Percentiles rank a stretch among this genome's conserved stretches.
phyloP scores from a whole-genome alignment of 2,329 filamentous ascomycete species.

The Cordyceps cateniannulata region DNA sequence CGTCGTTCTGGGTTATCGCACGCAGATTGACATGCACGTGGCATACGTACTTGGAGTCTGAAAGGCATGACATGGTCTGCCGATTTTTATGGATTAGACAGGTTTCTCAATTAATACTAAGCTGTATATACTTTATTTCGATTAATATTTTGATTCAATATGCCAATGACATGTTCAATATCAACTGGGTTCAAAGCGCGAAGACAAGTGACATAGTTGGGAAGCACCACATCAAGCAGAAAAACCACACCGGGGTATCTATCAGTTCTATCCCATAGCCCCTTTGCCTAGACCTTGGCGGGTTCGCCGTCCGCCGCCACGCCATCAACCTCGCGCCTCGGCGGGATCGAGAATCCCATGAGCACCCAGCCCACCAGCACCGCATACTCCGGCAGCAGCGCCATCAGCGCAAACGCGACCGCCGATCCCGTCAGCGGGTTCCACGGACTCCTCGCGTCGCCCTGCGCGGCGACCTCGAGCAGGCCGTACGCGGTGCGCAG shows the following conservation, averaged over 20 bases:
- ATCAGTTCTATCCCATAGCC: not conserved
- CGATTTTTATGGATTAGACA: not conserved
- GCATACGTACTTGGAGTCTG: not conserved
- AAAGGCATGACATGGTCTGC: not conserved
- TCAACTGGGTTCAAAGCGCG: too few relatives aligned
- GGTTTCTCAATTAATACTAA: not conserved
- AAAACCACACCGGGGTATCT: not conserved
- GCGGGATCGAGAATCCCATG: constrained; percentile 12
- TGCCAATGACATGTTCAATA: too few relatives aligned
- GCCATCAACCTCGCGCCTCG: not conserved
- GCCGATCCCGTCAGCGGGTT: constrained; percentile 17
- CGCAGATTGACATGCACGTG: not conserved
- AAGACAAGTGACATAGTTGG: not conserved
- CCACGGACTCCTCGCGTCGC: constrained; percentile 11
- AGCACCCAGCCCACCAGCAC: constrained; percentile 12
- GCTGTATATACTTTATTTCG: too few relatives aligned
- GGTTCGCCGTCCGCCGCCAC: not conserved
- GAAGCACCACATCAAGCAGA: not conserved
- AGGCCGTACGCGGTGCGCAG: constrained; percentile 19
- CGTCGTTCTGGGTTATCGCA: not conserved
- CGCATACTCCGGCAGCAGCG: constrained; percentile 16
- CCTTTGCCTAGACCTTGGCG: not conserved
- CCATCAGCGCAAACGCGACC: constrained; percentile 16
- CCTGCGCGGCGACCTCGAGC: constrained; percentile 15
- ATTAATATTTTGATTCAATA: too few relatives aligned